Percentiles rank a stretch among this genome's conserved stretches.
phyloP scores from a whole-genome alignment of 2,329 filamentous ascomycete species.

The Metarhizium guizhouense region DNA sequence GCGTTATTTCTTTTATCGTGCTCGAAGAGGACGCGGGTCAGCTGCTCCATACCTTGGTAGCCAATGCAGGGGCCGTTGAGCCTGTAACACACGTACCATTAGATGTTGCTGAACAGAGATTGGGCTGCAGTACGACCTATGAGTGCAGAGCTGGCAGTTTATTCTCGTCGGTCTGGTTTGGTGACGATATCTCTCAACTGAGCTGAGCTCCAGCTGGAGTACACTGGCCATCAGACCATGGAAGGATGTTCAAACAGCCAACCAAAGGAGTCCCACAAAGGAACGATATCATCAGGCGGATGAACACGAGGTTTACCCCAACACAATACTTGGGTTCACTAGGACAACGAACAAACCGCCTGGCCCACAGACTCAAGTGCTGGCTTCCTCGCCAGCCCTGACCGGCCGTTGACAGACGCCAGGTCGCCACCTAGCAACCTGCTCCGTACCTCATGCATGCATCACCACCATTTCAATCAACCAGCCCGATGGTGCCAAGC shows the following conservation, averaged over 20 bases:
- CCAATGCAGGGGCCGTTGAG: background rate
- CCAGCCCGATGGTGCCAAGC: background rate
- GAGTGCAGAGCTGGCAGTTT: background rate
- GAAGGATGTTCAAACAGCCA: background rate
- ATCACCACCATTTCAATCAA: background rate
- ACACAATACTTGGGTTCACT: background rate
- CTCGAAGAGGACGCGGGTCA: background rate
- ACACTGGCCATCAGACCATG: too few relatives aligned
- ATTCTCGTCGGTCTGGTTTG: background rate
- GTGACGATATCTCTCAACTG: background rate
- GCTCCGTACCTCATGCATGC: background rate
- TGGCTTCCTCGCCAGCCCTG: too few relatives aligned
- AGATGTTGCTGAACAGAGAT: background rate
- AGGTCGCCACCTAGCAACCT: too few relatives aligned
- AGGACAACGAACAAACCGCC: background rate
- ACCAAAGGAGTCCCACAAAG: too few relatives aligned
- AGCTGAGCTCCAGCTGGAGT: too few relatives aligned
- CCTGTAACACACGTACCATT: background rate
- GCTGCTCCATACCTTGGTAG: too few relatives aligned
- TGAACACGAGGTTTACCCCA: too few relatives aligned
- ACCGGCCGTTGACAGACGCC: too few relatives aligned
- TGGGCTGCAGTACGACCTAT: background rate
- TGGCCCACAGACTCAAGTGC: background rate
- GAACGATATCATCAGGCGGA: too few relatives aligned
- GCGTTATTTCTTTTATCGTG: background rate